Percentiles rank a stretch among this genome's conserved stretches.
phyloP scores from a whole-genome alignment of 148 eudicot genomes.

The Rhododendron simsii region DNA sequence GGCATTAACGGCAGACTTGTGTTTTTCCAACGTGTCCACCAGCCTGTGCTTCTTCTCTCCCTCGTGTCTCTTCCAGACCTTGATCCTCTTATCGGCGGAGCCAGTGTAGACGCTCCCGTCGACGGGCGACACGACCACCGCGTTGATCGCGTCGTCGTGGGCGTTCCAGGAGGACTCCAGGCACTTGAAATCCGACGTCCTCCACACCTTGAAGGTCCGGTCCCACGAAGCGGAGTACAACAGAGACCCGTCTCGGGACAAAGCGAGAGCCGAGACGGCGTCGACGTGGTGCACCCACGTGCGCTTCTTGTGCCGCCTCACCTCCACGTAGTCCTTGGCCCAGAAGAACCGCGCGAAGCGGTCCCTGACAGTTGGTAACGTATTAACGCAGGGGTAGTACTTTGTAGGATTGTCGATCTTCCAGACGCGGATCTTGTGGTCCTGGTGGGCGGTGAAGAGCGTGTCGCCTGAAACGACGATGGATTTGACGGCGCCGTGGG shows the following conservation, averaged over 20 bases:
- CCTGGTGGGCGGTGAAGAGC: constrained; percentile 65
- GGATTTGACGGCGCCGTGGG: constrained; percentile 51
- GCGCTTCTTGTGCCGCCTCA: constrained; percentile 50
- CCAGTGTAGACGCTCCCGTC: constrained; percentile 72
- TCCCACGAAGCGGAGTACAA: constrained; percentile 89
- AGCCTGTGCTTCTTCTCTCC: constrained; percentile 36
- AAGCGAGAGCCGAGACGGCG: constrained; percentile 61
- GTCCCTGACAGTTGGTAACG: constrained; percentile 58
- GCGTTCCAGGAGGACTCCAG: constrained; percentile 62
- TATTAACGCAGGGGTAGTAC: constrained; percentile 40
- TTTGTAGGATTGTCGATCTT: constrained; percentile 23
- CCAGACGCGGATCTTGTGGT: constrained; percentile 73
- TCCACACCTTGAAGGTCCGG: constrained; percentile 71
- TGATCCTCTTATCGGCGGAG: constrained; percentile 74
- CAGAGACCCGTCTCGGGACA: constrained; percentile 44
- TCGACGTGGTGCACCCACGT: constrained; percentile 94
- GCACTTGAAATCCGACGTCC: constrained; percentile 55
- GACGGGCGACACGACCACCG: constrained; percentile 39
- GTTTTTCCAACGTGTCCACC: constrained; percentile 47
- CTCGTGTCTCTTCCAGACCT: constrained; percentile 45
- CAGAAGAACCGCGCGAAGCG: constrained; percentile 37
- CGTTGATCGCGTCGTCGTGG: constrained; percentile 88
- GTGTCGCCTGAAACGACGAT: constrained; percentile 40
- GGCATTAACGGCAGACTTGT: constrained; percentile 75
- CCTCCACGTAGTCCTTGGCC: constrained; percentile 60